These are phyloP conservation scores for Verticillium longisporum DNA, from an alignment of 2,329 filamentous ascomycete genomes.

Conservation along the genomic window DNA sequence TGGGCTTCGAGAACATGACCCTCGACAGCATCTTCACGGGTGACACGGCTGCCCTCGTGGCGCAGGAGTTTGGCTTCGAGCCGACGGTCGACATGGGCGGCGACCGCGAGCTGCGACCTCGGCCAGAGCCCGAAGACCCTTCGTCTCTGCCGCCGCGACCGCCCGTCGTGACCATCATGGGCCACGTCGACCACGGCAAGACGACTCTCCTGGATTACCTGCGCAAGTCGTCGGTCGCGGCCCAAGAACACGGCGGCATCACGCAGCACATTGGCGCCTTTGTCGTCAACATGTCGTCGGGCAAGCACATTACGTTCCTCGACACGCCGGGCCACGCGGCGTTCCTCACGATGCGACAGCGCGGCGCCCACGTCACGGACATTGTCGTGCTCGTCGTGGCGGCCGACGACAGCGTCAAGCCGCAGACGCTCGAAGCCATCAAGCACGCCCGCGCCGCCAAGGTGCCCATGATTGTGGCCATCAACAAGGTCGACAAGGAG, in stretches of 20 bases:
- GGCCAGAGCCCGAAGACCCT: conserved; percentile 61
- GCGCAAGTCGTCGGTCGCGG: conserved; percentile 85
- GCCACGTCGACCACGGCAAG: conserved; percentile 97
- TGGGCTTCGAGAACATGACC: conserved; percentile 83
- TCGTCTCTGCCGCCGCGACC: conserved; percentile 66
- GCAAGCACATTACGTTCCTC: conserved; percentile 90
- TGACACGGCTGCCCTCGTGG: conserved; percentile 84
- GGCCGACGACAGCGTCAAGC: conserved; percentile 95
- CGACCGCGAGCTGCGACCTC: conserved; percentile 62
- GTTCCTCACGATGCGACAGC: conserved; percentile 91
- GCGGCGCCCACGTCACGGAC: conserved; percentile 92
- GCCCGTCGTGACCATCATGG: conserved; percentile 98
- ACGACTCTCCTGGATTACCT: conserved; percentile 93
- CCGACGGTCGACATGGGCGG: conserved; percentile 66
- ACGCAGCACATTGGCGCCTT: conserved; percentile 99
- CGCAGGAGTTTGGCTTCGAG: conserved; percentile 88
- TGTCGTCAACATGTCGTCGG: conserved; percentile 77
- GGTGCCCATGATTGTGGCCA: conserved; percentile 94
- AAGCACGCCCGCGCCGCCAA: conserved; percentile 84
- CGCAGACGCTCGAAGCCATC: conserved; percentile 91
- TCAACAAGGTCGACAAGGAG: conserved; percentile 94
- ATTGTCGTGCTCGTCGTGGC: conserved; percentile 95
- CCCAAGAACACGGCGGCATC: conserved; percentile 90
- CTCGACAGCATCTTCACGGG: conserved; percentile 82
- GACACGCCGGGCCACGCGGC: conserved; percentile 96